Percentiles rank a stretch among this genome's conserved stretches.
These are phyloP conservation scores for Cryphonectria naterciae DNA, from an alignment of 2,329 filamentous ascomycete genomes.

Conservation along the genomic window DNA sequence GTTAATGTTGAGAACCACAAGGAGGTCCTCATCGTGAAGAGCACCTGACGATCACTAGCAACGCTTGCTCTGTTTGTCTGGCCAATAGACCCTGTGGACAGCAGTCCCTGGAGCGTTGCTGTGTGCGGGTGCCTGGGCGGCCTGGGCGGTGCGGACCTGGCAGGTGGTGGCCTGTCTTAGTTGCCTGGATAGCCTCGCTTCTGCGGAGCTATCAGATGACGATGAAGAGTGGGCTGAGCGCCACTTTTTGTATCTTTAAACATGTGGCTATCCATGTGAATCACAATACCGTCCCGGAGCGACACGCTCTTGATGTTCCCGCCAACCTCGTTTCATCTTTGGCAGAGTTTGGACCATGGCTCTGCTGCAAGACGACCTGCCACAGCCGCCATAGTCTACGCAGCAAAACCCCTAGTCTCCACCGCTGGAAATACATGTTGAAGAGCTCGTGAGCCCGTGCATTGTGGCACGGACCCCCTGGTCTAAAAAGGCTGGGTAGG, in stretches of 20 bases:
- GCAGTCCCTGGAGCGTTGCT: not conserved
- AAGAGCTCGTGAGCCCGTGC: not conserved
- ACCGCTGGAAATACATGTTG: not conserved
- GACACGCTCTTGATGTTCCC: not conserved
- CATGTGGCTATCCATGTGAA: not conserved
- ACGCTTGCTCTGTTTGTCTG: not conserved
- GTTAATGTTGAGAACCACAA: not conserved
- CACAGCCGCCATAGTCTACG: not conserved
- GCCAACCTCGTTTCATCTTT: not conserved
- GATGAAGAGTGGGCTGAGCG: not conserved
- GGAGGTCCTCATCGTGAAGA: not conserved
- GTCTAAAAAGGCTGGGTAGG: not conserved
- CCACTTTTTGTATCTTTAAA: not conserved
- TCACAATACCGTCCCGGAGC: not conserved
- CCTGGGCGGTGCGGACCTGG: not conserved
- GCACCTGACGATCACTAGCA: not conserved
- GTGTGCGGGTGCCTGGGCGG: not conserved
- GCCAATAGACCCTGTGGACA: not conserved
- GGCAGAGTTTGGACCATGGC: not conserved
- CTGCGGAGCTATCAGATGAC: not conserved
- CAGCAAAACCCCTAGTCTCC: not conserved
- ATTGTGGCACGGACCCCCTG: not conserved
- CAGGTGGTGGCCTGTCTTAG: not conserved
- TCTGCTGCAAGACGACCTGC: not conserved
- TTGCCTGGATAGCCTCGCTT: no score